Evolutionary conservation across 2,329 filamentous ascomycete species (phyloP).

Genomic region (Neoscytalidium dimidiatum): DNA sequence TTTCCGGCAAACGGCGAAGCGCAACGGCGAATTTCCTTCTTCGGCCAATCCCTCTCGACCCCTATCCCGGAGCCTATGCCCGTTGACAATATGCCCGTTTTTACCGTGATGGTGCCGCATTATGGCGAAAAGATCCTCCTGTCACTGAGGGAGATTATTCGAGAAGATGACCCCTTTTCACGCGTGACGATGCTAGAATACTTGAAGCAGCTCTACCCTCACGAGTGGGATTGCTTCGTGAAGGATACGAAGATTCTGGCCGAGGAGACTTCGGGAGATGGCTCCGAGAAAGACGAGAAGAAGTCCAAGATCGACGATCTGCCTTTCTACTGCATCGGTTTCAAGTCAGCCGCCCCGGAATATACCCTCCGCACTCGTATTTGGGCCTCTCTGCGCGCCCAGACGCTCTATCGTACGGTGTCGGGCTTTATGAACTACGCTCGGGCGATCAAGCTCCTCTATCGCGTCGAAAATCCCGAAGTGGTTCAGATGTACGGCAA

Average conservation of each 20-base stretch:
- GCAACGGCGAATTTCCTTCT: conserved; percentile 97
- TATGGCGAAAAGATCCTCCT: conserved; percentile 98
- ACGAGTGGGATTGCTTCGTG: conserved; percentile 99
- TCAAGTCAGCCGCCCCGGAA: conserved; percentile 97
- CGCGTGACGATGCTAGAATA: conserved; percentile 96
- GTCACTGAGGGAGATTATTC: conserved; percentile 95
- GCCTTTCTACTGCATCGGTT: conserved; percentile 99
- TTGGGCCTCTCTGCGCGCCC: conserved; percentile 95
- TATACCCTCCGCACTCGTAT: conserved; percentile 98
- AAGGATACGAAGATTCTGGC: conserved; percentile 99
- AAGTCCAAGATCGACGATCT: conserved; percentile 99
- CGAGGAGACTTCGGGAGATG: conserved; percentile 93
- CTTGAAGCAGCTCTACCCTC: conserved; percentile 94
- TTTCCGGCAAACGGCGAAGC: conserved; percentile 94
- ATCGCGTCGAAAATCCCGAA: conserved; percentile 97
- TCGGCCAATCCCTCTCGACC: conserved; percentile 94
- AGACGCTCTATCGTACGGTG: conserved; percentile 95
- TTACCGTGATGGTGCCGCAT: conserved; percentile 96
- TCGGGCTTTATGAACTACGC: conserved; percentile 99
- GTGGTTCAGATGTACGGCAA: conserved; percentile 99
- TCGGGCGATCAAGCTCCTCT: conserved; percentile 95
- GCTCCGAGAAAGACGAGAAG: conserved; percentile 87
- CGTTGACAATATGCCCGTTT: conserved; percentile 99
- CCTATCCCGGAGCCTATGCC: conserved; percentile 96
- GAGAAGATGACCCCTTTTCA: conserved; percentile 97